Evolutionary conservation across 768 basidiomycete genomes (phyloP).

Genomic region (Tubosaeta sp.): DNA sequence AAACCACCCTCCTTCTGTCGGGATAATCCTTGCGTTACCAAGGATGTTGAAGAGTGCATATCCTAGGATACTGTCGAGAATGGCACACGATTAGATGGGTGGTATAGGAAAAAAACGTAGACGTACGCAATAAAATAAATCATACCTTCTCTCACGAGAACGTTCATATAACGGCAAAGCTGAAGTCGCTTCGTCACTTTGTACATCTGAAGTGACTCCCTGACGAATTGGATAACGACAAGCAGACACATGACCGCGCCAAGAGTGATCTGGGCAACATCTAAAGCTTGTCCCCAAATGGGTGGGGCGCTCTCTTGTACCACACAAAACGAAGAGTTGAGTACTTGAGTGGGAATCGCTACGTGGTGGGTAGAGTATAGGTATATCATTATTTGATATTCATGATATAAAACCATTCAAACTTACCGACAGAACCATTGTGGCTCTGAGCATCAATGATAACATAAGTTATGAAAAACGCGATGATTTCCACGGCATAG

Average conservation of each 20-base stretch:
- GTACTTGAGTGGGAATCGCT: not conserved
- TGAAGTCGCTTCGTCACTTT: not conserved
- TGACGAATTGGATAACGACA: not conserved
- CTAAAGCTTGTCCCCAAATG: not conserved
- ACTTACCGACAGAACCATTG: not conserved
- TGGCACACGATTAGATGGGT: no score
- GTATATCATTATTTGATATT: no score
- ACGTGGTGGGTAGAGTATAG: not conserved
- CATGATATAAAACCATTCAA: not conserved
- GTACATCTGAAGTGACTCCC: not conserved
- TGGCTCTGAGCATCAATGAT: not conserved
- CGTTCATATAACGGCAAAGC: not conserved
- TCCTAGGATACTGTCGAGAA: no score
- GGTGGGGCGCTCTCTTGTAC: not conserved
- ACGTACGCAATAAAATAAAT: not conserved
- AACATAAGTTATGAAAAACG: not conserved
- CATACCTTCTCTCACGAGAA: not conserved
- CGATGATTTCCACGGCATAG: not conserved
- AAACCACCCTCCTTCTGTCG: no score
- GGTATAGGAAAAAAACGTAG: not conserved
- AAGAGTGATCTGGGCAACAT: not conserved
- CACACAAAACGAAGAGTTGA: not conserved
- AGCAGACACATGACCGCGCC: not conserved
- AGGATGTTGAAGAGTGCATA: no score
- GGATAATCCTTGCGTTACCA: no score